Evolutionary conservation across 2,329 filamentous ascomycete species (phyloP).

Genomic region (Salinomyces thailandicus): DNA sequence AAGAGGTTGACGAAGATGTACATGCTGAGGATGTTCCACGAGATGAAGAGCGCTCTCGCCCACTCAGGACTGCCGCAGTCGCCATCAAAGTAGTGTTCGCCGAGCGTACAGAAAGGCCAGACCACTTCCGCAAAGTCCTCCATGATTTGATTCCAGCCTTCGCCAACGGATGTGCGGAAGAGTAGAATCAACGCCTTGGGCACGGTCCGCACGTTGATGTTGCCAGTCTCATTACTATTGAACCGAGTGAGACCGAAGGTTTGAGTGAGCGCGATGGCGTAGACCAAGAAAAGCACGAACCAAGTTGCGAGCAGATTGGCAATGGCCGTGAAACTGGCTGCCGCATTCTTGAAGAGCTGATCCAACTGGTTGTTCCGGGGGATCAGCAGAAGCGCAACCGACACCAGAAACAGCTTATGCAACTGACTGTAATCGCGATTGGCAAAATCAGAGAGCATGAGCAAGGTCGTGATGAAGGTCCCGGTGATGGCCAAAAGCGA

Average conservation of each 20-base stretch:
- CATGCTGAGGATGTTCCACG: conserved; percentile 99
- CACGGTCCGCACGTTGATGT: conserved; percentile 87
- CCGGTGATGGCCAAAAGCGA: conserved; percentile 70
- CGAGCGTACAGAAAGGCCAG: conserved; percentile 69
- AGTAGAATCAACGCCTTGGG: conserved; percentile 88
- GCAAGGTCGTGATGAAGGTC: conserved; percentile 69
- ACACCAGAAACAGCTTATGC: conserved; percentile 89
- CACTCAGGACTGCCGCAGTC: conserved; percentile 88
- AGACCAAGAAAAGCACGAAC: conserved; percentile 94
- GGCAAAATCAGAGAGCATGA: conserved; percentile 53
- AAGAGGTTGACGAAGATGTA: conserved; percentile 99
- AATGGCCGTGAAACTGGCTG: conserved; percentile 82
- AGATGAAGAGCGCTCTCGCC: conserved; percentile 82
- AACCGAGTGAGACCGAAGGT: conserved; percentile 92
- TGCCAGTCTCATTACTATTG: conserved; percentile 57
- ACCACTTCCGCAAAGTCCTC: conserved; percentile 79
- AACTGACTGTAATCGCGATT: conserved; percentile 60
- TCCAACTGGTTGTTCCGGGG: conserved; percentile 94
- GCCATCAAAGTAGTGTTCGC: conserved; percentile 64
- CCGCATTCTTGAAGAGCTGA: conserved; percentile 96
- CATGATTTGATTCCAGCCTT: conserved; percentile 96
- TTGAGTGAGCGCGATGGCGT: conserved; percentile 91
- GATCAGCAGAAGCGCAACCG: conserved; percentile 80
- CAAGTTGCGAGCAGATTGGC: conserved; percentile 88
- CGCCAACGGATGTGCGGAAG: conserved; percentile 85